Base-by-base conservation (phyloP, 1,284 basidiomycete genomes). In the Moesziomyces antarcticus region DNA sequence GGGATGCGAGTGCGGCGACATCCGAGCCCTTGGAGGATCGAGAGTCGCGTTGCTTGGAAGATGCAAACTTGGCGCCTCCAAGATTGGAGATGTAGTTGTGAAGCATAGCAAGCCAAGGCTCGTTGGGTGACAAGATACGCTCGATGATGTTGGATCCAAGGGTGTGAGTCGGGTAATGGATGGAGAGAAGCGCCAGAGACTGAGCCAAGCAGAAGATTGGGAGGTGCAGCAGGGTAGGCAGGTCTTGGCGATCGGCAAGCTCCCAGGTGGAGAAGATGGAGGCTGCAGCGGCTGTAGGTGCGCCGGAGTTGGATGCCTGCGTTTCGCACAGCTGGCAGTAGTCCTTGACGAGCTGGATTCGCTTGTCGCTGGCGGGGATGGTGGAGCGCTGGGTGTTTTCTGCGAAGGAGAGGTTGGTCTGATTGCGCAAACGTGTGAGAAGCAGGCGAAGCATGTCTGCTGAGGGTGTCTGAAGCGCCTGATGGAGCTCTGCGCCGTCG, bases 161-260 rank as follows among this genome's bases (percentile, higher is more conserved):
- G 1, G 67, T 61, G n/a, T 82, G 79, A 9, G 68, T 79, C 0
- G 81, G 79, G 41, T 73, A 77, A 50, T 82, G 79, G 22, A 71
- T 61, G 5, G 78, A 78, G 7, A 82, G 75, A 20, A 82, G 61
- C 5, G 62, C 59, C 11, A 82, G 73, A 0, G 80, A 44, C 52
- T 82, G 77, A n/a, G 79, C 73, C 1, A 82, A 63, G n/a, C 66
- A 67, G 49, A 77, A 78, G 52, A 76, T 73, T 25, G 75, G 69
- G 14, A 82, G 58, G 5, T 79, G 67, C 1, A 77, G 53, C 27
- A 82, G 49, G 0, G 74, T 58, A 1, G 60, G 47, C 4, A 79
- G 60, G 24, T 69, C 56, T 37, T 74, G 72, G 21, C 62, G 62
- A 35, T 74, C 62, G 3, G 72, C 72, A 6, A 74, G 57, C 43